Evolutionary conservation across 1,139 yeast species (phyloP), one percentile per base, ranked within the genome.

Genomic region (Debaryomycetaceae sp.): DNA sequence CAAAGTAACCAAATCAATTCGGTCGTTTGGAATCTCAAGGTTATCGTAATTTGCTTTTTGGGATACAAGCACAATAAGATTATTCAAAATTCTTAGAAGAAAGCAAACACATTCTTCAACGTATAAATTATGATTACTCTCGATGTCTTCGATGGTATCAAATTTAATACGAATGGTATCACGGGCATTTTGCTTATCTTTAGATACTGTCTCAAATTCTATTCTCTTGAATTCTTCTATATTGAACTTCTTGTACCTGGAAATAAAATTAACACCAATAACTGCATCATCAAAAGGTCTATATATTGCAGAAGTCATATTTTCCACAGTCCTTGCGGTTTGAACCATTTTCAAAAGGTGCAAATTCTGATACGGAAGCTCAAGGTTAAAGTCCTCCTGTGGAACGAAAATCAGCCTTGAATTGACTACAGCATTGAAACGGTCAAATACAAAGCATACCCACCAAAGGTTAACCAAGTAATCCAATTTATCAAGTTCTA

Each of bases 391-490:
- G 44, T 64, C 70, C 17, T 59, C 63, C 29, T 52, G 55, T 30
- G 54, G 47, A 26, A 63, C 53, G 41, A 62, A 61, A 28, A 59
- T 36, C 6, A 58, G 51, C 11, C 67, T 41, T 16, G 55, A 51
- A 43, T 60, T 61, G 11, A 55, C 50, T 30, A 59, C 42, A 5
- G 61, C 70, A 46, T 60, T 66, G 49, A 65, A 58, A 18, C 70
- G 45, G 46, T 68, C 74, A 41, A 65, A 49, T 3, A 66, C 50
- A 41, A 55, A 66, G 40, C 67, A 53, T 31, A 59, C 51, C 70
- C 71, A 68, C 71, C 73, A 67, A 17, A 66, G 46, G 35, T 58
- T 55, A n/a, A 57, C 50, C 29, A 59, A 50, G 40, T 63, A 59
- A 14, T 50, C 54, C 6, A 52, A 47, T 13, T 46, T 46, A n/a